A percentile compares a stretch with the other conserved stretches of the same genome.
These are phyloP conservation scores for Sorghum bicolor DNA, from an alignment of 176 grass and related monocot species.

Conservation along the genomic window DNA sequence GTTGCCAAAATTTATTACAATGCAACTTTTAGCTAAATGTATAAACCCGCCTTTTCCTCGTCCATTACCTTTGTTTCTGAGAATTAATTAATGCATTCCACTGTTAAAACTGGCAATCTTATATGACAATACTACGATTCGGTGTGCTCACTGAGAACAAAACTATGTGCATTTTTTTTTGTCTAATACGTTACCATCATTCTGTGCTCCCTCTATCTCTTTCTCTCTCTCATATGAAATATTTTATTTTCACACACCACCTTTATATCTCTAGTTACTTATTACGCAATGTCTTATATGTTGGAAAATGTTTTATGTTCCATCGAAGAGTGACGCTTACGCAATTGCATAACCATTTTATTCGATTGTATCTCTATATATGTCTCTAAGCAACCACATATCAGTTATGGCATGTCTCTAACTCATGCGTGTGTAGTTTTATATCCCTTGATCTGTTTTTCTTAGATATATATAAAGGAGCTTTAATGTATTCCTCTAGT, in stretches of 20 bases:
- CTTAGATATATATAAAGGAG: neutral
- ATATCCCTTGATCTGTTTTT: neutral
- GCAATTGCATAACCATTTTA: neutral
- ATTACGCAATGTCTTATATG: neutral
- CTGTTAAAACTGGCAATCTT: neutral
- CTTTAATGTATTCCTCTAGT: neutral
- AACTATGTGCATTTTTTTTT: neutral
- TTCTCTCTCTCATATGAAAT: neutral
- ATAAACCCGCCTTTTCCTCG: neutral
- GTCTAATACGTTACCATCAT: neutral
- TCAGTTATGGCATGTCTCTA: too few species aligned
- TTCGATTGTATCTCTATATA: neutral
- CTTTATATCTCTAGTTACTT: neutral
- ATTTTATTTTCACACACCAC: neutral
- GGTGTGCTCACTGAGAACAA: neutral
- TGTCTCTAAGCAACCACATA: neutral
- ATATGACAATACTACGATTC: neutral
- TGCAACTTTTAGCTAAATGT: neutral
- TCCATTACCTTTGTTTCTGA: neutral
- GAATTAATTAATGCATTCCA: neutral
- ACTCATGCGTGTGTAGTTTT: too few species aligned
- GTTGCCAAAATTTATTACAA: neutral
- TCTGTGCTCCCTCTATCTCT: neutral
- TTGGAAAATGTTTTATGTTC: neutral
- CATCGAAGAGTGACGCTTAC: too few species aligned